A percentile compares a stretch with the other conserved stretches of the same genome.
Conservation (phyloP, 352 stramenopile genomes). For the Globisporangium yorkense region DNA sequence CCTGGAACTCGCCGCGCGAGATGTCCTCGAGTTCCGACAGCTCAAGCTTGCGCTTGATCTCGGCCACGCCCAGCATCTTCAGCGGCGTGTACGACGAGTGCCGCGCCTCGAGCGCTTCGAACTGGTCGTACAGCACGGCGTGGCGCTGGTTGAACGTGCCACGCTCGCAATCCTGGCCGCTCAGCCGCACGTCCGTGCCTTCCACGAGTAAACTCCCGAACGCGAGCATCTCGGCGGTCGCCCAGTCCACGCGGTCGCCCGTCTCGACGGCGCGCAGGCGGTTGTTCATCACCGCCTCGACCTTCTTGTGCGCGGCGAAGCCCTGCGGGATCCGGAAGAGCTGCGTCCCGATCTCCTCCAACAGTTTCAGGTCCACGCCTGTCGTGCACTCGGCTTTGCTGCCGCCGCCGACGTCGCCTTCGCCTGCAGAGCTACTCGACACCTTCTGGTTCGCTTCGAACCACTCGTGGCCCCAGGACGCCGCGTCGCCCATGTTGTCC, state of each 20-base stretch:
- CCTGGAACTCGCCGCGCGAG: conserved; percentile 46
- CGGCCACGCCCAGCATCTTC: conserved; percentile 66
- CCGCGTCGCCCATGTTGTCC: conserved; percentile 61
- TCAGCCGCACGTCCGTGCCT: conserved; percentile 78
- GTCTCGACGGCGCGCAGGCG: conserved; percentile 72
- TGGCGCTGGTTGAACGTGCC: conserved; percentile 90
- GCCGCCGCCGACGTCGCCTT: not conserved
- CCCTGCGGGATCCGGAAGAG: conserved; percentile 75
- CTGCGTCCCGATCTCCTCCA: conserved; percentile 69
- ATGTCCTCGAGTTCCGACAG: conserved; percentile 38
- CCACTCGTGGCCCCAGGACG: conserved; percentile 61
- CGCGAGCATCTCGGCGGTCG: conserved; percentile 82
- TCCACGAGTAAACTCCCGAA: conserved; percentile 84
- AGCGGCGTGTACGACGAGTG: conserved; percentile 94
- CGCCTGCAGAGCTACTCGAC: not conserved
- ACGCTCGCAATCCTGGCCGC: conserved; percentile 85
- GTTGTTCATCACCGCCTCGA: conserved; percentile 86
- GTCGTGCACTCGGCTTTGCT: conserved; percentile 17
- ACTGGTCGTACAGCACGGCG: conserved; percentile 86
- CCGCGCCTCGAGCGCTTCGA: conserved; percentile 55
- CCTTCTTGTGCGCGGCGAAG: conserved; percentile 82
- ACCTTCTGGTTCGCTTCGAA: conserved; percentile 26
- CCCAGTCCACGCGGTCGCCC: conserved; percentile 83
- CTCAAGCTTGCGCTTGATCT: conserved; percentile 33
- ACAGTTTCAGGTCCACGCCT: conserved; percentile 63